Percentiles rank a stretch among this genome's conserved stretches.
phyloP scores from a whole-genome alignment of 2,329 filamentous ascomycete species.

The Escovopsis sp. region DNA sequence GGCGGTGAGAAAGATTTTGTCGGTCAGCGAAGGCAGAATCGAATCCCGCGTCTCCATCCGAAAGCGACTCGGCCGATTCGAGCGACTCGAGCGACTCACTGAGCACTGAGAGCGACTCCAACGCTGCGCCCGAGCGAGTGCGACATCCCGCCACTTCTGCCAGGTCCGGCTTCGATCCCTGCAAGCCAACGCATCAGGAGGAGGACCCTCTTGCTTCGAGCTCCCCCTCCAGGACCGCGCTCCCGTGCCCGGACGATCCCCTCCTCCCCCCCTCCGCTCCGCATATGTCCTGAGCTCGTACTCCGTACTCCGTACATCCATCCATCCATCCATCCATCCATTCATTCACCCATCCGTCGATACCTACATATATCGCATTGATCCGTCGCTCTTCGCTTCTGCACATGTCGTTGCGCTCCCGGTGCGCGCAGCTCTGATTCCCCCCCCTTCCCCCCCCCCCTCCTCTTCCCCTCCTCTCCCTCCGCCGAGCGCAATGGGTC shows the following conservation, averaged over 20 bases:
- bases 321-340: too few relatives aligned
- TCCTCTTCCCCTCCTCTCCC: neutral
- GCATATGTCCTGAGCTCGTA: too few relatives aligned
- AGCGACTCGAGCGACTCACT: too few relatives aligned
- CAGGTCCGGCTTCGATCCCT: neutral
- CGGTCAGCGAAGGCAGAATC: conserved; percentile 22
- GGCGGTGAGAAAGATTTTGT: conserved; percentile 22
- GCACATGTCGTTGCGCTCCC: conserved; percentile 10
- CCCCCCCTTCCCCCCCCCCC: too few relatives aligned
- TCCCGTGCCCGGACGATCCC: neutral
- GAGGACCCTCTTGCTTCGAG: neutral
- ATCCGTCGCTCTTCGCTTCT: conserved; percentile 3
- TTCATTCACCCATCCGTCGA: too few relatives aligned
- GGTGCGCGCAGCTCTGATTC: conserved; percentile 12
- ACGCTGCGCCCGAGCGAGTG: conserved; percentile 1
- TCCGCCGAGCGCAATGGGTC: conserved; percentile 46
- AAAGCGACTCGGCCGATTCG: too few relatives aligned
- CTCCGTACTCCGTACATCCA: too few relatives aligned
- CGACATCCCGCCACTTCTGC: conserved; percentile 5
- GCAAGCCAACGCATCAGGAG: conserved; percentile 1
- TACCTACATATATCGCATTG: neutral
- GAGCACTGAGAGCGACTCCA: too few relatives aligned
- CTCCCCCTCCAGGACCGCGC: too few relatives aligned
- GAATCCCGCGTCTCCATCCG: conserved; percentile 6
- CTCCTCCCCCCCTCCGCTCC: neutral